Evolutionary conservation across 305 asterid genomes (phyloP), one percentile per base, ranked within the genome.

Genomic region (Fraxinus baroniana): DNA sequence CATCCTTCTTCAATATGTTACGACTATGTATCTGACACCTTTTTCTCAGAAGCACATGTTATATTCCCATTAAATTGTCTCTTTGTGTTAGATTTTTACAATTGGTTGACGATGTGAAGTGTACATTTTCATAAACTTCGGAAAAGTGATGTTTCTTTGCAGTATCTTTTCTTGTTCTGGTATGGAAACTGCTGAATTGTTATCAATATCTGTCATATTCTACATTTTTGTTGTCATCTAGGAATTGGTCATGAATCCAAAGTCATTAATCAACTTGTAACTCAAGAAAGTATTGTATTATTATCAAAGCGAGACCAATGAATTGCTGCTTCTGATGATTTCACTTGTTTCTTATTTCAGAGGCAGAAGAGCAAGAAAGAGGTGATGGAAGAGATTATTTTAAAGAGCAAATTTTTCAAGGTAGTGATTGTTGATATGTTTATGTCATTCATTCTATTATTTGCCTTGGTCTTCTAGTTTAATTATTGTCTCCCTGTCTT

Each of bases 381-480:
- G 90, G 97, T 93, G 84, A 93, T 92, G 98, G 93, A 89, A 81
- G 99, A 96, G 83, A 86, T 96, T 55, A 96, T 94, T 30, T 82
- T 82, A 33, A 96, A 96, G 91, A 96, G 99, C 93, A 96, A 96
- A 90, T 91, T 88, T 87, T 94, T 89, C 89, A 96, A 96, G 99
- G 99, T 96, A 80, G 82, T 85, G 44, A 60, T 52, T 66, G 73
- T 76, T 60, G 37, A 22, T 86, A 64, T 24, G n/a, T 80, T 73
- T 66, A 5, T 77, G 78, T 81, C 66, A 32, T 57, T 20, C 20
- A 32, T 78, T 37, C 17, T 76, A 78, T 82, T 55, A 77, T 46
- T 66, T 77, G 70, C 35, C 36, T 57, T 7, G 77, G 22, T 70
- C 77, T 30, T 37, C 76, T 74, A n/a, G 87, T 84, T 24, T 20